Conservation (phyloP, 2,329 filamentous ascomycete genomes). For the Phialemoniopsis sp. region DNA sequence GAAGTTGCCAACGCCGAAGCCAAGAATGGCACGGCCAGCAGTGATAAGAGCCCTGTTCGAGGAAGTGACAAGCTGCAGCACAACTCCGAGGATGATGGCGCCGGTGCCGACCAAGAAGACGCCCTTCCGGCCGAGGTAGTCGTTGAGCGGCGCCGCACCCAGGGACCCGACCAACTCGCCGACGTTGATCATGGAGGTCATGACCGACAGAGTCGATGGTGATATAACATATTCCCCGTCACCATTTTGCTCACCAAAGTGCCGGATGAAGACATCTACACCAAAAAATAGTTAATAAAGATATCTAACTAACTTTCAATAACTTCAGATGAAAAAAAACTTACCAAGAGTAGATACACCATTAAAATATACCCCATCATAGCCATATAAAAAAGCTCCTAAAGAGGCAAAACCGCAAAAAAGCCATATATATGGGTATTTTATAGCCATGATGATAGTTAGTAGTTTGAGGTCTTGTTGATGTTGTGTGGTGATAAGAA, state of each 20-base stretch:
- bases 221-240: not conserved
- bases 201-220: constrained; percentile 1
- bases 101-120: constrained; percentile 8
- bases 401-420: constrained; percentile 29
- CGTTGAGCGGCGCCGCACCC: constrained; percentile 27
- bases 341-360: constrained; percentile 25
- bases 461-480: too few species aligned
- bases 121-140: constrained; percentile 28
- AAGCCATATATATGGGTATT: constrained; percentile 23
- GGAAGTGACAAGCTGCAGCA: too few species aligned
- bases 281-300: too few species aligned
- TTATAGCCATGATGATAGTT: constrained; percentile 6
- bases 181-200: too few species aligned
- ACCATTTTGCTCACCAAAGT: constrained; percentile 21
- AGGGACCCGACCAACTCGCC: constrained; percentile 11
- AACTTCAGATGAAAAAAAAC: too few species aligned
- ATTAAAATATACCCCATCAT: constrained; percentile 30
- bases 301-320: too few species aligned
- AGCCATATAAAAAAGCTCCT: constrained; percentile 30
- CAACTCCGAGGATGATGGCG: too few species aligned
- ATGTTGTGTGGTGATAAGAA: too few species aligned
- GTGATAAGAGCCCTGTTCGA: constrained; percentile 8
- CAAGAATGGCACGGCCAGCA: constrained; percentile 13
- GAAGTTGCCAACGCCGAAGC: constrained; percentile 16
- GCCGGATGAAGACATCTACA: constrained; percentile 24